Percentiles rank a stretch among this genome's conserved stretches.
Conservation (phyloP, 2,329 filamentous ascomycete genomes). For the Sordariomycetes sp. region DNA sequence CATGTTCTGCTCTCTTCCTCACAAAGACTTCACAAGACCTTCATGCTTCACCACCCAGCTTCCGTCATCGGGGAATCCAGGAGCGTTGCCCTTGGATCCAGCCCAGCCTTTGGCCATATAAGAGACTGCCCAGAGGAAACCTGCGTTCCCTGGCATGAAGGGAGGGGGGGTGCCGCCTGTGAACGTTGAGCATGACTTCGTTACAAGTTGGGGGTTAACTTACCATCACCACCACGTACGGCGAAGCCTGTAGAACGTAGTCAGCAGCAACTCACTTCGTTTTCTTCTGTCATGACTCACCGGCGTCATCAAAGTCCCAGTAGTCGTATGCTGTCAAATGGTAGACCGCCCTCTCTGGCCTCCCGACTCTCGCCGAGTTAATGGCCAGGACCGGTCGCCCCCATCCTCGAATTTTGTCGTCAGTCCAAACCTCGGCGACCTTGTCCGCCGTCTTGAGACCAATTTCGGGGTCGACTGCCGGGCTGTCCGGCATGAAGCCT, state of each 20-base stretch:
- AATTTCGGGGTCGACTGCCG: conserved; percentile 23
- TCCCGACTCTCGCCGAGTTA: conserved; percentile 30
- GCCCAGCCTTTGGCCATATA: conserved; percentile 23
- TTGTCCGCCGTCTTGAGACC: conserved; percentile 26
- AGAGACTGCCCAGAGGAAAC: conserved; percentile 25
- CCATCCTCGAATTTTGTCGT: conserved; percentile 33
- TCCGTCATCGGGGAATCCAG: conserved; percentile 24
- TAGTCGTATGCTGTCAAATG: conserved; percentile 31
- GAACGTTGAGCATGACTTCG: background rate
- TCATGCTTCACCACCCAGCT: conserved; percentile 24
- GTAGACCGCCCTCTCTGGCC: conserved; percentile 28
- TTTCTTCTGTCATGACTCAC: conserved; percentile 6
- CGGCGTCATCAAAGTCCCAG: conserved; percentile 30
- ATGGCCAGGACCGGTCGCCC: conserved; percentile 36
- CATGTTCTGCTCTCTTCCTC: no score
- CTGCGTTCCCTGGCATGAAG: conserved; percentile 28
- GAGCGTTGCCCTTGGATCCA: conserved; percentile 14
- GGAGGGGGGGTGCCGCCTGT: conserved; percentile 14
- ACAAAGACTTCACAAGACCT: conserved; percentile 22
- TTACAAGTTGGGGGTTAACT: background rate
- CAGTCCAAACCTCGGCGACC: conserved; percentile 29
- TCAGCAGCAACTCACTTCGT: no score
- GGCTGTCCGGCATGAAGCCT: conserved; percentile 30
- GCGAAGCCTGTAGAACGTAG: conserved; percentile 18
- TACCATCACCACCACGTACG: conserved; percentile 16